phyloP scores from a whole-genome alignment of 345 rosid species.

The Durio zibethinus region DNA sequence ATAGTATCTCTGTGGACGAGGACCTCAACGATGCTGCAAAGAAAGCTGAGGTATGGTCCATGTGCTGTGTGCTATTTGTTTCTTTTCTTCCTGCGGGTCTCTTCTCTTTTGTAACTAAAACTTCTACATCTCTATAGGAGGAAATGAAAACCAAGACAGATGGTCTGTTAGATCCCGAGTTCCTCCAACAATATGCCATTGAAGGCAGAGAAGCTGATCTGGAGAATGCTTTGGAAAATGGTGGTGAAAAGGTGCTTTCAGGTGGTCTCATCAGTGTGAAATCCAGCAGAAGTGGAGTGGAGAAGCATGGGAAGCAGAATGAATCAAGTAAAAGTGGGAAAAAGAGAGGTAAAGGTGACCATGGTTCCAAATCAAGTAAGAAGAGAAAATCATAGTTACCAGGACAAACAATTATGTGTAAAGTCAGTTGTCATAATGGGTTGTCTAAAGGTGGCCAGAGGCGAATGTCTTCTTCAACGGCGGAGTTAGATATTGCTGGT shows the following conservation, averaged over 20 bases:
- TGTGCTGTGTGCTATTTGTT: neutral
- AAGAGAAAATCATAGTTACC: slow-evolving; percentile 44
- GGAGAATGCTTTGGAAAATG: slow-evolving; percentile 59
- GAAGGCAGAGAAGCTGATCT: slow-evolving; percentile 56
- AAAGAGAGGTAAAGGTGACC: slow-evolving; percentile 51
- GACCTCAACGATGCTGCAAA: slow-evolving; percentile 82
- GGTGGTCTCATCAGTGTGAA: slow-evolving; percentile 68
- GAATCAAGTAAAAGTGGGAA: slow-evolving; percentile 43
- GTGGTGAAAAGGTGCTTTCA: slow-evolving; percentile 45
- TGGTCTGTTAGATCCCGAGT: slow-evolving; percentile 51
- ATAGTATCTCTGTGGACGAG: slow-evolving; percentile 70
- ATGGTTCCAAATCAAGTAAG: slow-evolving; percentile 44
- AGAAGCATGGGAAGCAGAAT: slow-evolving; percentile 43
- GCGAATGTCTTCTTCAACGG: neutral
- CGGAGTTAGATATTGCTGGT: neutral
- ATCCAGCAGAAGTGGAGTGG: slow-evolving; percentile 34
- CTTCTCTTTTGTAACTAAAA: neutral
- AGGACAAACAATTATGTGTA: neutral
- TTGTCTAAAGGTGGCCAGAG: neutral
- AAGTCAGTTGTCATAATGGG: neutral
- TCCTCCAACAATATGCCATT: slow-evolving; percentile 70
- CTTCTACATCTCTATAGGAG: slow-evolving; percentile 36
- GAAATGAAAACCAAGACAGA: slow-evolving; percentile 61
- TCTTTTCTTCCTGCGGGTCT: neutral
- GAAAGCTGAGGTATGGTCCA: slow-evolving; percentile 65